Evolutionary conservation across 345 rosid species (phyloP), one percentile per base, ranked within the genome.

Genomic region (Citrus hindsii): DNA sequence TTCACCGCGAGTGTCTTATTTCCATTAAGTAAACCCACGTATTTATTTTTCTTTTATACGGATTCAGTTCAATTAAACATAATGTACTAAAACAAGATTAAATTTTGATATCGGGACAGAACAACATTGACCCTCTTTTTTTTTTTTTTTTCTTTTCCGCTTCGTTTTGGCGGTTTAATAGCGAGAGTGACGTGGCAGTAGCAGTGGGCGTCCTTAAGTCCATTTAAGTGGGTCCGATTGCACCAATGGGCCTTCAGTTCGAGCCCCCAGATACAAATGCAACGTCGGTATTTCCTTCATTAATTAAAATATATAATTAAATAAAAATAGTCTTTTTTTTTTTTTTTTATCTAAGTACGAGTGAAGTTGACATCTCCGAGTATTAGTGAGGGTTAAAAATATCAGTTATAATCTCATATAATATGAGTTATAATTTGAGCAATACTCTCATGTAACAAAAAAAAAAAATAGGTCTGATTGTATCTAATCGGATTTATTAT

Each of bases 311-410:
- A 0, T 32, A 32, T 4, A 32, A 32, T 32, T 4, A 0, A 32
- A 32, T 4, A 0, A 0, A 4, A 32, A 0, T 4, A 32, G 0
- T 32, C 0, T 30, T 32, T 32, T 32, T 2, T 32, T 32, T 4
- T 30, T 30, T 30, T 4, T 0, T n/a, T n/a, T n/a, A n/a, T n/a
- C n/a, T 4, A 32, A 32, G 0, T 32, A 32, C 2, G 4, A 32
- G 33, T 30, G 4, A 30, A 30, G 32, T 30, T 0, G 0, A 30
- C 32, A 30, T 30, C 4, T 0, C 0, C 0, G 4, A 30, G 0
- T 30, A 4, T 32, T 32, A 32, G 0, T 32, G 0, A 32, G 5
- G 0, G 0, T 32, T 32, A 32, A 32, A 32, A 32, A 32, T 32
- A 32, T 4, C 0, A 0, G 0, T 32, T 32, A 32, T 32, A 32